phyloP scores from a whole-genome alignment of 2,329 filamentous ascomycete genomes.

The Xenosphaeropsis pyriputrescens region DNA sequence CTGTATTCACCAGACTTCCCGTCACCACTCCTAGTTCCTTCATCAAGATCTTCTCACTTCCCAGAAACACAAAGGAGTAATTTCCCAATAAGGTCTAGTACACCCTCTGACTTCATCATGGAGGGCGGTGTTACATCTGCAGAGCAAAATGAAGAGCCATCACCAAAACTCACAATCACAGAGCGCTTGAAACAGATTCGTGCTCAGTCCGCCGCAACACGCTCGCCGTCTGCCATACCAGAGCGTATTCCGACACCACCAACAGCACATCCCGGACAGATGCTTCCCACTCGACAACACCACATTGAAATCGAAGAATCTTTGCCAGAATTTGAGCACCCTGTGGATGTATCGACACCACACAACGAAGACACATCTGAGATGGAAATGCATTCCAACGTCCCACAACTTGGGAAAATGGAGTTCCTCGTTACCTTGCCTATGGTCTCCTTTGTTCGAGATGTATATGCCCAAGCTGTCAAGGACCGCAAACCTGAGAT shows the following conservation, averaged over 20 bases:
- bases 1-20: background rate
- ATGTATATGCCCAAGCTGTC: conserved; percentile 35
- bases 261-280: background rate
- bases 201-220: background rate
- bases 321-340: background rate
- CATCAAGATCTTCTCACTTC: background rate
- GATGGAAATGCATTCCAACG: too few relatives aligned
- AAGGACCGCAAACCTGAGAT: conserved; percentile 26
- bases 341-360: too few relatives aligned
- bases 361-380: too few relatives aligned
- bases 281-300: background rate
- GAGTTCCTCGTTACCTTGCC: conserved; percentile 41
- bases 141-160: too few relatives aligned
- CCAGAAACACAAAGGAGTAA: background rate
- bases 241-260: background rate
- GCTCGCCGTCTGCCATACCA: conserved; percentile 1
- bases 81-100: background rate
- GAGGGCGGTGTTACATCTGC: background rate
- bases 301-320: background rate
- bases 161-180: background rate
- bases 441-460: conserved; percentile 35
- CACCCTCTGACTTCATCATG: background rate
- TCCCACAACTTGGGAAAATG: conserved; percentile 9
- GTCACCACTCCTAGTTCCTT: background rate
- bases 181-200: background rate